Base-by-base conservation (phyloP, 1,139 yeast genomes). In the Kluyveromyces sp. region DNA sequence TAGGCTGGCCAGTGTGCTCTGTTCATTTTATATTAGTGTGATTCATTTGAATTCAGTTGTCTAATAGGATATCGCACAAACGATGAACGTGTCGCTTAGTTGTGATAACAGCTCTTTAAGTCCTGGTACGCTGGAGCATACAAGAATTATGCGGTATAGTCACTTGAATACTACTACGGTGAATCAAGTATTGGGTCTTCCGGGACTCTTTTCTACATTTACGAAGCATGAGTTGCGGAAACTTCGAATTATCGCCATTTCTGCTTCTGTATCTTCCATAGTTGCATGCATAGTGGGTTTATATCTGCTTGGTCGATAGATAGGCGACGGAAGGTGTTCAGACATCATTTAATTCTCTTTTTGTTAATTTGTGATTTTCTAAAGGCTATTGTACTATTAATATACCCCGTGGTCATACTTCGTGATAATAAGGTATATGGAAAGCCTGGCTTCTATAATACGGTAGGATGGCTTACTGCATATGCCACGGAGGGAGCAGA, bases 401-500 rank as follows among this genome's bases (percentile, higher is more conserved):
- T 87, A 49, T 89, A 82, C 62, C 95, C 96, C 0, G 72, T 61
- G 4, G 51, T 65, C 6, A 57, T 82, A 2, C 63, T 82, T 37
- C 63, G 74, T 6, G 71, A 72, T 37, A 64, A 69, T 28, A 63
- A 72, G n/a, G 69, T 79, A 2, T 79, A 81, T 59, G 71, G 73
- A 45, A 77, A 77, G 54, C 67, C 70, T 26, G 69, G 67, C 35
- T 80, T 85, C 54, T 80, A 87, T 57, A 81, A 84, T 59, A 81
- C 81, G 10, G 78, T 87, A 41, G 97, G 96, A 3, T 89, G 86
- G 70, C 81, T 88, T 65, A 83, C 96, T 0, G 87, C 94, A 1
- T 73, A 81, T 37, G 76, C 90, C 32, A 83, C 86, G 30, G 95
- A 88, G 64, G 96, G 95, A 15, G 89, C 94, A 2, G 97, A 89